A percentile compares a stretch with the other conserved stretches of the same genome.
Evolutionary conservation across 192 early-diverging fungal species (phyloP).

Genomic region (Piromyces finnis): DNA sequence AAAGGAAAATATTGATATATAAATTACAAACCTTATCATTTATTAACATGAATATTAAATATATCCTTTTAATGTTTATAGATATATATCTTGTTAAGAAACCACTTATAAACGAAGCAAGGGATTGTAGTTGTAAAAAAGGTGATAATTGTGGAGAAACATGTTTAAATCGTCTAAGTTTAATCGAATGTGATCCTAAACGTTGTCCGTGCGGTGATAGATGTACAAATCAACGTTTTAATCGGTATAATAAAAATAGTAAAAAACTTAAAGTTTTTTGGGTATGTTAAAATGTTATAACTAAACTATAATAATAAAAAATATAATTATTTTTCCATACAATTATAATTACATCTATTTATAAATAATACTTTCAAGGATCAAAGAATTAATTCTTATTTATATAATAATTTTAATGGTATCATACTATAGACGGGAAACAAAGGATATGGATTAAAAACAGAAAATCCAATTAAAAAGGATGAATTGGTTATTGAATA

Average conservation of each 20-base stretch:
- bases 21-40: too few relatives aligned
- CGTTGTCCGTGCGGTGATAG: slow-evolving; percentile 43
- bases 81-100: too few relatives aligned
- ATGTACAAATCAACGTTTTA: slow-evolving; percentile 65
- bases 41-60: too few relatives aligned
- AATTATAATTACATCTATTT: too few relatives aligned
- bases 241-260: slow-evolving; percentile 19
- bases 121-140: too few relatives aligned
- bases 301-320: background rate
- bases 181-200: slow-evolving; percentile 51
- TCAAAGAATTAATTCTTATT: too few relatives aligned
- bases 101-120: too few relatives aligned
- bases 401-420: too few relatives aligned
- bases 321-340: too few relatives aligned
- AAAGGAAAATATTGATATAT: too few relatives aligned
- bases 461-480: slow-evolving; percentile 24
- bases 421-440: slow-evolving; percentile 21
- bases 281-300: slow-evolving; percentile 30
- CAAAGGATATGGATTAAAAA: slow-evolving; percentile 53
- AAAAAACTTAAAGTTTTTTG: slow-evolving; percentile 36
- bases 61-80: too few relatives aligned
- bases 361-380: too few relatives aligned
- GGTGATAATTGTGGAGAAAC: background rate
- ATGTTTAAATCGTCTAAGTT: slow-evolving; percentile 14
- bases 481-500: slow-evolving; percentile 58